Percentiles rank a stretch among this genome's conserved stretches.
Evolutionary conservation across 768 basidiomycete species (phyloP).

Genomic region (Rubroboletus satanas): DNA sequence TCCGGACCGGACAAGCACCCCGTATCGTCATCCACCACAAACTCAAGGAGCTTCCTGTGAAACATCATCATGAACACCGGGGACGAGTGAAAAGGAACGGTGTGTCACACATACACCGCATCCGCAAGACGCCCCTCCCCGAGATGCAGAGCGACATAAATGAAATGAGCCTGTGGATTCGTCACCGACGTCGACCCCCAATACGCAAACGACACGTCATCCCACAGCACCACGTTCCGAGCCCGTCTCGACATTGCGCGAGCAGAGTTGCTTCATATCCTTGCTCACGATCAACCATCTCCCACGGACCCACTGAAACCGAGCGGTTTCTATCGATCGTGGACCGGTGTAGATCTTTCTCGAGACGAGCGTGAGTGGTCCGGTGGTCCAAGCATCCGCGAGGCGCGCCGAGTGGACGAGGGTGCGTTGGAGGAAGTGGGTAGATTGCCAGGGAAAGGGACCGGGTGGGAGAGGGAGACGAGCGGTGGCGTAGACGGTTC

Average conservation of each 20-base stretch:
- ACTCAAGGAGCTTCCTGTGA: slow-evolving; percentile 17
- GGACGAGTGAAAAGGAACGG: not conserved
- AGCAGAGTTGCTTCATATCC: slow-evolving; percentile 6
- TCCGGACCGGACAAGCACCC: slow-evolving; percentile 10
- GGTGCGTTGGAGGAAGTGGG: slow-evolving; percentile 12
- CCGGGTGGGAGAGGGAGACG: slow-evolving; percentile 18
- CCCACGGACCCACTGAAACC: slow-evolving; percentile 16
- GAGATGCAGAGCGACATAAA: slow-evolving; percentile 16
- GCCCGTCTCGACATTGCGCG: slow-evolving; percentile 16
- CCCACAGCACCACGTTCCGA: slow-evolving; percentile 17
- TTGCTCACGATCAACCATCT: slow-evolving; percentile 19
- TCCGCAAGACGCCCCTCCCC: slow-evolving; percentile 3
- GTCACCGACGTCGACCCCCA: slow-evolving; percentile 14
- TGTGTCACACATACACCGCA: slow-evolving; percentile 11
- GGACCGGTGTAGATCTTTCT: slow-evolving; percentile 3
- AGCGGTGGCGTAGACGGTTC: slow-evolving; percentile 3
- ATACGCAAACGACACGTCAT: not conserved
- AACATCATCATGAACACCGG: not conserved
- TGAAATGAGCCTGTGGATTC: slow-evolving; percentile 7
- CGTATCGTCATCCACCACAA: slow-evolving; percentile 17
- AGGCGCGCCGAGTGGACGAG: slow-evolving; percentile 18
- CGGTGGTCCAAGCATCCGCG: slow-evolving; percentile 10
- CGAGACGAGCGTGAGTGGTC: slow-evolving; percentile 10
- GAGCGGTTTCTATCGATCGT: slow-evolving; percentile 3
- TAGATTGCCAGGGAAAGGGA: slow-evolving; percentile 21